phyloP scores from a whole-genome alignment of 306 rosid species.

The Prunus salicina region DNA sequence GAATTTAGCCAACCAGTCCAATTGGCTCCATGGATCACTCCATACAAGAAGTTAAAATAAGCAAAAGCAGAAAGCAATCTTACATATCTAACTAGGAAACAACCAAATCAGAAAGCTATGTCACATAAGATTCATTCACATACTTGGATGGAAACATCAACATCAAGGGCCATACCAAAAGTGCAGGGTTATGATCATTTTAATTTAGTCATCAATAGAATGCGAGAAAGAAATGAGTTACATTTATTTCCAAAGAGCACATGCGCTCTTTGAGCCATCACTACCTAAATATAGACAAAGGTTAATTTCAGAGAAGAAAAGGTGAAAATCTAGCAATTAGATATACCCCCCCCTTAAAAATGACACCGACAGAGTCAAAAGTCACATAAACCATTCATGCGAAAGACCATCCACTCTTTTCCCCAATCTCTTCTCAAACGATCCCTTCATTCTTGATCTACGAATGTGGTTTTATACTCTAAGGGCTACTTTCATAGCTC shows the following conservation, averaged over 20 bases:
- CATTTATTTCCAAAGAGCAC: conserved; percentile 32
- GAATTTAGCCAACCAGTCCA: neutral
- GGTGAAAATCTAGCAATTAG: conserved; percentile 29
- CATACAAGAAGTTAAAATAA: neutral
- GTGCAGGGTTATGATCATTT: neutral
- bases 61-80: neutral
- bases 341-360: conserved; percentile 22
- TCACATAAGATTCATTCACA: neutral
- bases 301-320: conserved; percentile 18
- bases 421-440: conserved; percentile 22
- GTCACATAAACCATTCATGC: conserved; percentile 4
- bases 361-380: too few relatives aligned
- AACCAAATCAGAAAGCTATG: neutral
- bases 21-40: neutral
- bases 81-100: neutral
- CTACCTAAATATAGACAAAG: conserved; percentile 47
- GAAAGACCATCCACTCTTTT: conserved; percentile 21
- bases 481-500: conserved; percentile 1
- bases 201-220: neutral
- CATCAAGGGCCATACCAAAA: conserved; percentile 4
- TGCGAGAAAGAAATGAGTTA: conserved; percentile 11
- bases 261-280: conserved; percentile 7
- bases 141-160: neutral
- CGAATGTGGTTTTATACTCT: conserved; percentile 25
- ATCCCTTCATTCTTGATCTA: conserved; percentile 16